These are phyloP conservation scores for Melaleuca quinquenervia DNA, from an alignment of 345 rosid genomes.

Conservation along the genomic window DNA sequence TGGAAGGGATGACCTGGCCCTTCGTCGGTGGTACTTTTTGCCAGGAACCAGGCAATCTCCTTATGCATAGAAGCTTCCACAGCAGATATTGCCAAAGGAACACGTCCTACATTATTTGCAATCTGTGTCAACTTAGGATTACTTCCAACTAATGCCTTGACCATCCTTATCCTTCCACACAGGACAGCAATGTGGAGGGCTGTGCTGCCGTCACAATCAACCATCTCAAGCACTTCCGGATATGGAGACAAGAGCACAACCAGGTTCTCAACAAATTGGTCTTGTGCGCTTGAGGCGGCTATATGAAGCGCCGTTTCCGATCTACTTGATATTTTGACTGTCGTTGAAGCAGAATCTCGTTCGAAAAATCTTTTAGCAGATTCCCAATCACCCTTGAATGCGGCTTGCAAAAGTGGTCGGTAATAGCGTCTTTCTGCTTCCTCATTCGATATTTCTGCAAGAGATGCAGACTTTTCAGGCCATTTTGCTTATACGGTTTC, in stretches of 20 bases:
- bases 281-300: not conserved
- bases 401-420: not conserved
- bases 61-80: too few species aligned
- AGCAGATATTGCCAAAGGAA: not conserved
- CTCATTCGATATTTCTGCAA: not conserved
- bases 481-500: not conserved
- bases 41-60: too few species aligned
- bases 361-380: not conserved
- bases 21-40: too few species aligned
- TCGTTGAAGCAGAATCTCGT: not conserved
- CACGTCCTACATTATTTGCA: fast-evolving
- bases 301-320: not conserved
- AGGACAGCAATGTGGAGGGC: not conserved
- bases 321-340: not conserved
- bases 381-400: not conserved
- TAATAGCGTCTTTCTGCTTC: not conserved
- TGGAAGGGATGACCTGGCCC: too few species aligned
- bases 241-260: fast-evolving
- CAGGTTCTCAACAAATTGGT: not conserved
- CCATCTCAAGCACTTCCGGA: fast-evolving
- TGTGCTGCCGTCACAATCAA: not conserved
- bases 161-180: not conserved
- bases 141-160: not conserved
- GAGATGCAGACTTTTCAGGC: not conserved
- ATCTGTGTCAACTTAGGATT: not conserved